Evolutionary conservation across 1,284 basidiomycete species (phyloP), one percentile per base, ranked within the genome.

Genomic region (Malassezia caprae): DNA sequence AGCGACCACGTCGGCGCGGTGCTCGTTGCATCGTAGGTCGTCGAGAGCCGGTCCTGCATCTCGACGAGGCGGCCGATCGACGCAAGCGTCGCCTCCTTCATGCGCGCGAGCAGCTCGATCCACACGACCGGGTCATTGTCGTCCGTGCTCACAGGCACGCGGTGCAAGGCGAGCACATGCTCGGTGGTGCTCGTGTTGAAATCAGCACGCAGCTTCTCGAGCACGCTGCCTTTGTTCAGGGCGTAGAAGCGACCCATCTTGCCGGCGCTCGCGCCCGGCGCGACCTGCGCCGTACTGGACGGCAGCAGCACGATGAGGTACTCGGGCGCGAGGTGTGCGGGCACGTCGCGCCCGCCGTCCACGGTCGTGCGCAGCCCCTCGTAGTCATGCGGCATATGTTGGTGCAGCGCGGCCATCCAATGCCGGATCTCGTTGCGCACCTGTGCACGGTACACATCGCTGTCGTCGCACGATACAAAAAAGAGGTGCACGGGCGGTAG

Each of bases 131-230:
- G 87, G 69, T 85, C 90, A 48, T 64, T 43, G 62, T 71, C 39
- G 62, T 68, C 44, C 79, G 27, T 90, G 48, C 54, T 63, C 56
- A 58, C 51, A 2, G 59, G 61, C 11, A 60, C 52, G 6, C 44
- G 56, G n/a, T 50, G 54, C 43, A 58, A 49, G 35, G 65, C 55
- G 15, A 65, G 53, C 31, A 65, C 59, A 37, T 59, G 67, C 34
- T 96, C 91, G 51, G 84, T 82, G 75, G 89, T 93, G 62, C 87
- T 86, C 0, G 80, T 72, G 67, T 94, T 96, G 75, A 96, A 96
- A 77, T 98, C 94, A 3, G 88, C 83, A 72, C 82, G 85, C 47
- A 96, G 81, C 76, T 90, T 93, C 75, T 96, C 91, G 53, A 94
- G 76, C 8, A 96, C 84, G 15, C 83, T 84, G 43, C 85, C 81